These are phyloP conservation scores for Paxillus involutus DNA, from an alignment of 768 basidiomycete species.

Conservation along the genomic window DNA sequence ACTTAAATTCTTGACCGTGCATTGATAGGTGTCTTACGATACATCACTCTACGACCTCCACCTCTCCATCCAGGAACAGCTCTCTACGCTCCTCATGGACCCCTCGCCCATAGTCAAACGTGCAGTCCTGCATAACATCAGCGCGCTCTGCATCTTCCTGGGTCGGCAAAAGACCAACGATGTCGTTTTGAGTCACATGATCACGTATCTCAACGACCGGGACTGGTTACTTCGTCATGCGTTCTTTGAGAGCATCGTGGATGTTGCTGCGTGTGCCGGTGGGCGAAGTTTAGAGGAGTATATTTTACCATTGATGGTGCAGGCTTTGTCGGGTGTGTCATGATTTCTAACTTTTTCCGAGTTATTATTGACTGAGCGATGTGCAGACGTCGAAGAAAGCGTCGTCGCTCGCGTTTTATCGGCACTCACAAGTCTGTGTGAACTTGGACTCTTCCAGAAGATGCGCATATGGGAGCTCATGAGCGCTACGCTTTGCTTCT, in stretches of 20 bases:
- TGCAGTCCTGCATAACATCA: constrained; percentile 83
- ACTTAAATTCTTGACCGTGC: background rate
- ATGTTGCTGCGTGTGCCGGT: constrained; percentile 92
- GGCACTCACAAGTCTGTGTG: constrained; percentile 84
- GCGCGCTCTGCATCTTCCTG: constrained; percentile 88
- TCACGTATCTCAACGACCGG: constrained; percentile 83
- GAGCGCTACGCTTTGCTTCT: constrained; percentile 81
- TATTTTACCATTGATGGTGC: constrained; percentile 94
- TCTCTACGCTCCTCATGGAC: constrained; percentile 85
- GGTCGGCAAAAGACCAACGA: constrained; percentile 94
- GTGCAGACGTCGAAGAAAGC: constrained; percentile 87
- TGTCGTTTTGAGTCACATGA: constrained; percentile 85
- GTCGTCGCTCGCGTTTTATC: constrained; percentile 90
- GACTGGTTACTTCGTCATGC: constrained; percentile 91
- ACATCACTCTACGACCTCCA: constrained; percentile 85
- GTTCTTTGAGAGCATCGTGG: constrained; percentile 95
- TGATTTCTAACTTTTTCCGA: background rate
- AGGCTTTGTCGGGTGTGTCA: constrained; percentile 82
- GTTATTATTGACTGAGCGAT: constrained; percentile 4
- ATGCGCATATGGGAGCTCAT: constrained; percentile 98
- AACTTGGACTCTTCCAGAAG: constrained; percentile 87
- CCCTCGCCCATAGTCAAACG: constrained; percentile 88
- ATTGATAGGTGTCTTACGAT: constrained; percentile 82
- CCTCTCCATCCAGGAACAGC: constrained; percentile 80
- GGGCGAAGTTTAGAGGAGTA: constrained; percentile 92